These are phyloP conservation scores for Perkinsus chesapeaki DNA, from an alignment of 169 alveolate species.

Conservation along the genomic window DNA sequence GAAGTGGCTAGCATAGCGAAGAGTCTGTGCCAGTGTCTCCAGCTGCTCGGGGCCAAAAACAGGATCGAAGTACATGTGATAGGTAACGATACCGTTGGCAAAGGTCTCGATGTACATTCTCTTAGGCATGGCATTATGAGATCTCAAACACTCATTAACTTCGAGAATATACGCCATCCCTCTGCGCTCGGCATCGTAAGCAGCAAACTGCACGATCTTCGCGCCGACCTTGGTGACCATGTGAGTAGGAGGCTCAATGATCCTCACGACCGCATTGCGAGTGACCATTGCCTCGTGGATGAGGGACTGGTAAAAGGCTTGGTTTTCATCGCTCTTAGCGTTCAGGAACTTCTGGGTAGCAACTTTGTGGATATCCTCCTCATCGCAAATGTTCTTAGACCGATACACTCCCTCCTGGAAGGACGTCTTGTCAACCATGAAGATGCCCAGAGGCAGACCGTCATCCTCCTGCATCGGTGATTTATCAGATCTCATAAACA, in stretches of 20 bases:
- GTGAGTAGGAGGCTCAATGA: not conserved
- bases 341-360: not conserved
- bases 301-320: not conserved
- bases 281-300: not conserved
- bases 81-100: slow-evolving; percentile 26
- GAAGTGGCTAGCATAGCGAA: slow-evolving; percentile 11
- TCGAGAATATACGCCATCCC: not conserved
- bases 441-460: not conserved
- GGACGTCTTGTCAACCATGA: not conserved
- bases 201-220: not conserved
- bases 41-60: not conserved
- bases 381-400: not conserved
- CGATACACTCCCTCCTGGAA: not conserved
- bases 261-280: not conserved
- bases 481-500: not conserved
- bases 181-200: slow-evolving; percentile 1
- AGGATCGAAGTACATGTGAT: slow-evolving; percentile 15
- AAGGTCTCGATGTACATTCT: slow-evolving; percentile 19
- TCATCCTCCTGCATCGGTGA: not conserved
- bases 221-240: not conserved
- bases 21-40: not conserved
- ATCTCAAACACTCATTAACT: slow-evolving; percentile 7
- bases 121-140: slow-evolving; percentile 7
- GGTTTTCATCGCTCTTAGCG: not conserved
- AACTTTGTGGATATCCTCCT: not conserved